A percentile compares a stretch with the other conserved stretches of the same genome.
Evolutionary conservation across 495 filamentous ascomycete species (phyloP).

Genomic region (Xylaria bambusicola): DNA sequence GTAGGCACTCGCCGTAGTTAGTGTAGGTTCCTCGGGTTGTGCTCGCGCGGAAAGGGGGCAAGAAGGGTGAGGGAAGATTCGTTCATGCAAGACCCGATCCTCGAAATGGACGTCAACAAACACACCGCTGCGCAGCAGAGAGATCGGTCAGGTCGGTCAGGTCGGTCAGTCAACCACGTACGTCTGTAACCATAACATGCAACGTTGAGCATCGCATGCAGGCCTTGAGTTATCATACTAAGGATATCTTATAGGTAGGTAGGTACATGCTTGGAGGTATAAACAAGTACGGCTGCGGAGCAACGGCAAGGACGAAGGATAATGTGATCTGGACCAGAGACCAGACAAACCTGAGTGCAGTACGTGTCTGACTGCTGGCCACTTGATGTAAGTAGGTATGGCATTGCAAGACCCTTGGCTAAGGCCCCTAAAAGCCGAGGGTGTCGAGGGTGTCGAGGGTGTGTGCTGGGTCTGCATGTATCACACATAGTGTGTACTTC

Average conservation of each 20-base stretch:
- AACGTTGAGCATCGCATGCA: neutral
- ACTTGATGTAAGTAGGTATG: too few relatives aligned
- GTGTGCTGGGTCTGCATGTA: too few relatives aligned
- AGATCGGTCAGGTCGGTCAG: too few relatives aligned
- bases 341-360: too few relatives aligned
- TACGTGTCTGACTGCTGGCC: neutral
- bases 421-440: too few relatives aligned
- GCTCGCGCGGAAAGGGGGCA: constrained; percentile 9
- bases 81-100: constrained; percentile 4
- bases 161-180: constrained; percentile 5
- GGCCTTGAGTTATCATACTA: neutral
- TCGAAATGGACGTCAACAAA: constrained; percentile 13
- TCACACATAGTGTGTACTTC: too few relatives aligned
- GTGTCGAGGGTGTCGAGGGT: too few relatives aligned
- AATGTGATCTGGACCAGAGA: too few relatives aligned
- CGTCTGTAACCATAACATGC: neutral
- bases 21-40: too few relatives aligned
- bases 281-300: neutral
- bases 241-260: neutral
- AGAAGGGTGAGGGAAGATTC: neutral
- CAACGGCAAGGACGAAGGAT: neutral
- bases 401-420: too few relatives aligned
- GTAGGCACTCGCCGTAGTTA: too few relatives aligned
- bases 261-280: neutral
- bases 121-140: constrained; percentile 15